Percentiles rank a stretch among this genome's conserved stretches.
Evolutionary conservation across 331 rosid genomes (phyloP).

Genomic region (Telfairia occidentalis): DNA sequence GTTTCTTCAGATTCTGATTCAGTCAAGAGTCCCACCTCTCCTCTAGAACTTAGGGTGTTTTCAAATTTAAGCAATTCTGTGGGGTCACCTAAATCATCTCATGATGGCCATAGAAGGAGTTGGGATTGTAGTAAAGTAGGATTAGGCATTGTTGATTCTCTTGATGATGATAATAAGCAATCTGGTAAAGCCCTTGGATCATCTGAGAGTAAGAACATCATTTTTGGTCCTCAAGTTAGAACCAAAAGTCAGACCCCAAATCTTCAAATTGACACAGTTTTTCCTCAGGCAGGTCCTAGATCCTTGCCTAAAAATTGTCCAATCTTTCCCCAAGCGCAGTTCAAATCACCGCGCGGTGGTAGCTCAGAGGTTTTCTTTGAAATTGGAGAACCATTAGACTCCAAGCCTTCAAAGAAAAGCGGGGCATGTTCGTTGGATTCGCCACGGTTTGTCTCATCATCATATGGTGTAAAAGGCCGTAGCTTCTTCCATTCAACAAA

Average conservation of each 20-base stretch:
- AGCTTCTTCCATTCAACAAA: slow-evolving; percentile 15
- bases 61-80: slow-evolving; percentile 40
- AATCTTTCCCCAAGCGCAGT: slow-evolving; percentile 23
- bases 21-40: slow-evolving; percentile 82
- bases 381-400: slow-evolving; percentile 50
- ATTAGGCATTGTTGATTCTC: slow-evolving; percentile 57
- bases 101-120: slow-evolving; percentile 44
- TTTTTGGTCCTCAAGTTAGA: slow-evolving; percentile 53
- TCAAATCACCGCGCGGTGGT: slow-evolving; percentile 29
- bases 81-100: slow-evolving; percentile 34
- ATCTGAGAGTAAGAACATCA: slow-evolving; percentile 48
- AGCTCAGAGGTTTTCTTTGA: slow-evolving; percentile 59
- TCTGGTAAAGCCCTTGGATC: slow-evolving; percentile 42
- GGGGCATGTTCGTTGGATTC: slow-evolving; percentile 58
- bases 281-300: slow-evolving; percentile 36
- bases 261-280: slow-evolving; percentile 23
- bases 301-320: slow-evolving; percentile 60
- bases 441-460: slow-evolving; percentile 29
- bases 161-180: slow-evolving; percentile 45
- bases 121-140: slow-evolving; percentile 77
- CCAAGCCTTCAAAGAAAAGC: slow-evolving; percentile 32
- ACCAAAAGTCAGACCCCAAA: slow-evolving; percentile 22
- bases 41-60: slow-evolving; percentile 56
- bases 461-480: slow-evolving; percentile 15
- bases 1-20: slow-evolving; percentile 63